Evolutionary conservation across 2,329 filamentous ascomycete genomes (phyloP).

Genomic region (Stagonosporopsis vannaccii): DNA sequence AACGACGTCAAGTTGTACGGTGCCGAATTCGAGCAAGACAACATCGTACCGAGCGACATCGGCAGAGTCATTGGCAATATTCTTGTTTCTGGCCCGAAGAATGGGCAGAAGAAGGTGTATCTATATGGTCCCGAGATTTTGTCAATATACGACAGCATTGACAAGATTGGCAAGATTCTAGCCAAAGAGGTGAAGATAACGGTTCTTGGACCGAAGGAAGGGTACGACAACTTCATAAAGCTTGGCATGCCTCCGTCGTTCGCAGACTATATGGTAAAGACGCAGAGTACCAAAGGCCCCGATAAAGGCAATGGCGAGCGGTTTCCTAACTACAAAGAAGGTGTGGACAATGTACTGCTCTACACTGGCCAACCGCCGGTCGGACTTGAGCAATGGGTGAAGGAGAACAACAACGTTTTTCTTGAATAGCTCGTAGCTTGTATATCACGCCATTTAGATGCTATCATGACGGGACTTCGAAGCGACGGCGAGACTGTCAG

Average conservation of each 20-base stretch:
- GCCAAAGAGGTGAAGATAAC: constrained; percentile 44
- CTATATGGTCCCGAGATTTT: constrained; percentile 50
- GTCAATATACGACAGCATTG: constrained; percentile 38
- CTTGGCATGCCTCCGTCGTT: constrained; percentile 7
- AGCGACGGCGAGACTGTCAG: no score
- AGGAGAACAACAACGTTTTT: constrained; percentile 12
- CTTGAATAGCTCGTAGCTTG: not conserved
- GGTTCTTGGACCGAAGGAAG: constrained; percentile 30
- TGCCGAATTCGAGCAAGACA: constrained; percentile 48
- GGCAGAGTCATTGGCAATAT: constrained; percentile 53
- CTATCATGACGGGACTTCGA: no score
- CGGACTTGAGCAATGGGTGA: constrained; percentile 9
- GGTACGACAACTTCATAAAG: constrained; percentile 10
- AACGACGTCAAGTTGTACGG: constrained; percentile 45
- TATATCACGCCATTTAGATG: no score
- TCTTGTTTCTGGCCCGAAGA: constrained; percentile 44
- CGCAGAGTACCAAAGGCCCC: constrained; percentile 3
- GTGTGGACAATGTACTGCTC: constrained; percentile 10
- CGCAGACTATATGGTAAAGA: not conserved
- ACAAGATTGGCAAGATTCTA: constrained; percentile 39
- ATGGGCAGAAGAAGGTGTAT: constrained; percentile 41
- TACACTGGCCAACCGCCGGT: constrained; percentile 10
- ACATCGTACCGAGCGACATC: constrained; percentile 55
- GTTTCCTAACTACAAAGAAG: constrained; percentile 12
- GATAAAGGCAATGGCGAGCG: constrained; percentile 15